phyloP scores from a whole-genome alignment of 2,329 filamentous ascomycete species.

The Thermothelomyces thermophilus region DNA sequence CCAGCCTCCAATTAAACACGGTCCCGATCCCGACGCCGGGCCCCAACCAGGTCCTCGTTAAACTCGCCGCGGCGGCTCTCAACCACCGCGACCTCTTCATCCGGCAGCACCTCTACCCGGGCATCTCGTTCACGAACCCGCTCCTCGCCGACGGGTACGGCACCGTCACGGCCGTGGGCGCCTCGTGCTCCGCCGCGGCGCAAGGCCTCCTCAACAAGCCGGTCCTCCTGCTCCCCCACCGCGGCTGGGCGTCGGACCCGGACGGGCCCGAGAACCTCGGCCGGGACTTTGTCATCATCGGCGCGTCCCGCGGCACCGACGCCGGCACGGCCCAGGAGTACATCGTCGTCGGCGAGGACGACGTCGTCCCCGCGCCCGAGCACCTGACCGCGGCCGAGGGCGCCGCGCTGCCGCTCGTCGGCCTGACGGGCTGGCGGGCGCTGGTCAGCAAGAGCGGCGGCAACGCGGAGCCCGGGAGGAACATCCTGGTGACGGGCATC shows the following conservation, averaged over 20 bases:
- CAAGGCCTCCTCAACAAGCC: conserved; percentile 49
- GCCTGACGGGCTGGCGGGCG: conserved; percentile 83
- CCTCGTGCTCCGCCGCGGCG: conserved; percentile 30
- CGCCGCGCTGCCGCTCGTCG: conserved; percentile 77
- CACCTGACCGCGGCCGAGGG: conserved; percentile 70
- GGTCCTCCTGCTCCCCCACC: conserved; percentile 72
- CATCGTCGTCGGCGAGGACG: conserved; percentile 58
- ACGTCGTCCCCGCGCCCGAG: conserved; percentile 68
- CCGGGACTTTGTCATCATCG: conserved; percentile 55
- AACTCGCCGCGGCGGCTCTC: conserved; percentile 70
- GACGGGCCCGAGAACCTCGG: conserved; percentile 63
- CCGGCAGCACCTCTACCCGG: conserved; percentile 85
- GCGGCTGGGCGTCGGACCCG: conserved; percentile 66
- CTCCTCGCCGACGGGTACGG: conserved; percentile 80
- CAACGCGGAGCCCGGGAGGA: conserved; percentile 56
- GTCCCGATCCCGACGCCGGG: conserved; percentile 57
- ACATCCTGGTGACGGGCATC: conserved; percentile 83
- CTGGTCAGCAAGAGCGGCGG: conserved; percentile 69
- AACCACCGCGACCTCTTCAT: conserved; percentile 97
- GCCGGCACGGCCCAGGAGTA: conserved; percentile 71
- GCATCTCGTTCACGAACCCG: conserved; percentile 69
- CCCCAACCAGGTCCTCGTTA: conserved; percentile 64
- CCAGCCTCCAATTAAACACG: conserved; percentile 53
- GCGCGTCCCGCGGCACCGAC: conserved; percentile 58
- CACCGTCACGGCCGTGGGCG: conserved; percentile 59